phyloP scores from a whole-genome alignment of 345 rosid genomes.

The Bruguiera parviflora region DNA sequence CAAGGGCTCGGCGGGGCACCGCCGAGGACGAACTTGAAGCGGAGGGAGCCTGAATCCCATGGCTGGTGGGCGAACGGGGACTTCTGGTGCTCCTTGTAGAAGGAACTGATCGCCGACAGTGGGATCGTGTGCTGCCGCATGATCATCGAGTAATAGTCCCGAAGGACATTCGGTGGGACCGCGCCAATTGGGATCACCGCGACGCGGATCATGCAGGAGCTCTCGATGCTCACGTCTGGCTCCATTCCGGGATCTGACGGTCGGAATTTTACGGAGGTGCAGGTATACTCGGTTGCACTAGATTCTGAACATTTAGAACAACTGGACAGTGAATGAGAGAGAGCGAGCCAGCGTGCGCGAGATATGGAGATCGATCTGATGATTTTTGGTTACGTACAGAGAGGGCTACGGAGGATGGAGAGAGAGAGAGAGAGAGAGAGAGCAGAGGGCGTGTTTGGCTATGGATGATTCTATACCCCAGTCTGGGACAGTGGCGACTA shows the following conservation, averaged over 20 bases:
- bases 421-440: too few relatives aligned
- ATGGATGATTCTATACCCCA: neutral
- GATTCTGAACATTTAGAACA: neutral
- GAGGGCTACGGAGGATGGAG: neutral
- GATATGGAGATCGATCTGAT: neutral
- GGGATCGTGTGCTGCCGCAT: conserved; percentile 66
- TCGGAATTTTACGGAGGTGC: conserved; percentile 8
- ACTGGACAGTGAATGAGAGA: too few relatives aligned
- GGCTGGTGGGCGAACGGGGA: conserved; percentile 92
- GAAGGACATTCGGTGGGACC: conserved; percentile 60
- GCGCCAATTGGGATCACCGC: conserved; percentile 84
- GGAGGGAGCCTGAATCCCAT: conserved; percentile 89
- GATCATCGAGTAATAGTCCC: conserved; percentile 85
- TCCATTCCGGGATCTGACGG: conserved; percentile 59
- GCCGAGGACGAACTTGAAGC: conserved; percentile 86
- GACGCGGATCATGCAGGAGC: conserved; percentile 78
- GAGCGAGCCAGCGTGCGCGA: neutral
- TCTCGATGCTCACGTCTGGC: conserved; percentile 97
- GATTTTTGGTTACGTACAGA: neutral
- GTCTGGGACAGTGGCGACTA: too few relatives aligned
- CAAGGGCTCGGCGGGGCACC: conserved; percentile 95
- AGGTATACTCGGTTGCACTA: neutral
- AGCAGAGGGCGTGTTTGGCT: neutral
- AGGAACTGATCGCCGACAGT: conserved; percentile 80
- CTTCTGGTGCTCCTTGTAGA: conserved; percentile 98